Evolutionary conservation across 2,329 filamentous ascomycete genomes (phyloP), one percentile per base, ranked within the genome.

Genomic region (Botrytis cinerea): DNA sequence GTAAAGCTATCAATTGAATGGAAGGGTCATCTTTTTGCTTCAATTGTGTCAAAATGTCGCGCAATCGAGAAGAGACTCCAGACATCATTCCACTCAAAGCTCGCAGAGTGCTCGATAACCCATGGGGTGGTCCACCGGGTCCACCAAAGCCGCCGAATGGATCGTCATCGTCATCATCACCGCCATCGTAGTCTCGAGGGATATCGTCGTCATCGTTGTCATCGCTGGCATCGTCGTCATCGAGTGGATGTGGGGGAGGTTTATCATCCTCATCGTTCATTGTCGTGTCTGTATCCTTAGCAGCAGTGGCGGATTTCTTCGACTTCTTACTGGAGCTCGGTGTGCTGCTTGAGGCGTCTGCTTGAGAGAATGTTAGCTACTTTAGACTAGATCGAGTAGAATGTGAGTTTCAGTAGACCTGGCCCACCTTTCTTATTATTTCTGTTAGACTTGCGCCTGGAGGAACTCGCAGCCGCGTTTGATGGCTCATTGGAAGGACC

Each of bases 1-100:
- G 93, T 45, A 99, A 85, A 43, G 95, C 96, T 79, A 98, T 94
- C 77, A 97, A 86, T 84, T 99, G 97, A 57, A 96, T 84, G 0
- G 94, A 95, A 9, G 91, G 89, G 76, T 98, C 94, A 64, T 95
- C 93, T 80, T 95, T 95, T 78, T 93, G 90, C 76, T 92, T 91
- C 73, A 99, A 85, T 78, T 91, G 93, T 82, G 84, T 87, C 75
- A 95, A 84, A 70, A 95, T 91, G 74, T 94, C 93, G 73, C 95
- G 89, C 68, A 99, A 86, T 76, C 94, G 90, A 57, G 90, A 87
- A 35, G 93, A 92, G 74, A 95, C 90, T 57, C 95, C 93, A 3
- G 93, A 92, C 88, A 98, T 95, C 88, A 97, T 97, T 76, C 95
- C 95, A 71, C 91, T 97, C 77, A 99, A 84, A 28, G 95, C 94